A percentile compares a stretch with the other conserved stretches of the same genome.
These are phyloP conservation scores for Entomophthora muscae DNA, from an alignment of 371 early-diverging fungal species.

Conservation along the genomic window DNA sequence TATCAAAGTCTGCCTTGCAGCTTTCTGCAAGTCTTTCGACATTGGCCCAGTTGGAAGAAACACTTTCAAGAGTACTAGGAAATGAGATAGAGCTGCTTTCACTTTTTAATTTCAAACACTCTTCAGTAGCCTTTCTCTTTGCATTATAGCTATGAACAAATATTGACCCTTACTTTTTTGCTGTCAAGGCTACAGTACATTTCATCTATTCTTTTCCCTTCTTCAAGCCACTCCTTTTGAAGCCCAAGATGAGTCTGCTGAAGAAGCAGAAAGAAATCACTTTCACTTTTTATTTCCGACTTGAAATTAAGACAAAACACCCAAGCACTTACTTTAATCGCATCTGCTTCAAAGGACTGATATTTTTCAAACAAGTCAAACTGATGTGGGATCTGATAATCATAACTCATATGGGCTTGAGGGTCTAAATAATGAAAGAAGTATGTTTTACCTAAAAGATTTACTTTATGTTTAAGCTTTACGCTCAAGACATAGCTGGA, in stretches of 20 bases:
- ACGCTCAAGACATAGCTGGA: not conserved
- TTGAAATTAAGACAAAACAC: no score
- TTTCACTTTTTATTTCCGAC: no score
- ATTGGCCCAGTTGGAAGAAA: not conserved
- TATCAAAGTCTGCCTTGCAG: not conserved
- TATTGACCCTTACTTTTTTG: not conserved
- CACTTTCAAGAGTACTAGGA: not conserved
- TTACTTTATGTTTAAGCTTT: not conserved
- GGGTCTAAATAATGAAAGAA: no score
- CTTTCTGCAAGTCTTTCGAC: not conserved
- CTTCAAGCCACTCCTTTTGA: not conserved
- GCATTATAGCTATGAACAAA: not conserved
- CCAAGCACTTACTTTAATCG: not conserved
- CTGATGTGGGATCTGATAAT: not conserved
- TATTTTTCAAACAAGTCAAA: not conserved
- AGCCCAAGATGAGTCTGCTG: not conserved
- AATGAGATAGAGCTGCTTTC: no score
- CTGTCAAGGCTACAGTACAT: not conserved
- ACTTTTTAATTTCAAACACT: no score
- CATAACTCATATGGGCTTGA: no score
- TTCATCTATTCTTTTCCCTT: not conserved
- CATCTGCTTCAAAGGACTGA: not conserved
- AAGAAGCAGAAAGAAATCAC: not conserved
- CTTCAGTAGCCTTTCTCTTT: not conserved
- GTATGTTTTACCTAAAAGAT: no score